Evolutionary conservation across 306 rosid species (phyloP).

Genomic region (Pterocarpus santalinus): DNA sequence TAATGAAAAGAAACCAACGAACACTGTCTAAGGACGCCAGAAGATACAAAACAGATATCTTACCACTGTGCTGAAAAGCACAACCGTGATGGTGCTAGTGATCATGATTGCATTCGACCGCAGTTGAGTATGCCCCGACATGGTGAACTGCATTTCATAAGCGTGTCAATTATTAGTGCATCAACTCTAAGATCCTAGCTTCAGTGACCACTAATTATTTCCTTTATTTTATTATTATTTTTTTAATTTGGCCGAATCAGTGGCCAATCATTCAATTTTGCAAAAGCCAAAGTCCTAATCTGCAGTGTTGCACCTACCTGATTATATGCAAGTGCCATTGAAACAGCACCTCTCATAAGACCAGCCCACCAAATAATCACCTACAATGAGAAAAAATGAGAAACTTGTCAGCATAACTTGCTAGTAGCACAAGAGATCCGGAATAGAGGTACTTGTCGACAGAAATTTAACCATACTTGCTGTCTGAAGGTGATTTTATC

Average conservation of each 20-base stretch:
- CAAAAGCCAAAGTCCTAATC: not conserved
- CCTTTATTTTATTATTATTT: not conserved
- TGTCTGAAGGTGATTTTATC: conserved; percentile 72
- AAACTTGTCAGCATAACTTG: conserved; percentile 43
- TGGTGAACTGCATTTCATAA: conserved; percentile 78
- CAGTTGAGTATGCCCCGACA: conserved; percentile 86
- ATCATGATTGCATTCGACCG: conserved; percentile 87
- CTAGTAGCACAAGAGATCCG: conserved; percentile 26
- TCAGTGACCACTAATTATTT: conserved; percentile 16
- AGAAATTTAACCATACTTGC: conserved; percentile 69
- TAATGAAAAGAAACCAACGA: conserved; percentile 2
- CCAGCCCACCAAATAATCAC: conserved; percentile 99
- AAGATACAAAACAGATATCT: conserved; percentile 43
- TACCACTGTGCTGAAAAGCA: conserved; percentile 97
- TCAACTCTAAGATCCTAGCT: not conserved
- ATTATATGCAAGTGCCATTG: conserved; percentile 96
- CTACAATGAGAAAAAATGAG: conserved; percentile 54
- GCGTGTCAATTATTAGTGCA: conserved; percentile 22
- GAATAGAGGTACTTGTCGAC: not conserved
- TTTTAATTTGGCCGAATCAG: conserved; percentile 6
- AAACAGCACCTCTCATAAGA: conserved; percentile 98
- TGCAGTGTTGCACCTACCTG: conserved; percentile 65
- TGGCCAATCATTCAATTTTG: conserved; percentile 26
- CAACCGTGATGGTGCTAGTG: conserved; percentile 96
- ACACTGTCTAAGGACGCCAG: not conserved